Percentiles rank a stretch among this genome's conserved stretches.
phyloP scores from a whole-genome alignment of 495 filamentous ascomycete species.

The Neurospora sublineolata region DNA sequence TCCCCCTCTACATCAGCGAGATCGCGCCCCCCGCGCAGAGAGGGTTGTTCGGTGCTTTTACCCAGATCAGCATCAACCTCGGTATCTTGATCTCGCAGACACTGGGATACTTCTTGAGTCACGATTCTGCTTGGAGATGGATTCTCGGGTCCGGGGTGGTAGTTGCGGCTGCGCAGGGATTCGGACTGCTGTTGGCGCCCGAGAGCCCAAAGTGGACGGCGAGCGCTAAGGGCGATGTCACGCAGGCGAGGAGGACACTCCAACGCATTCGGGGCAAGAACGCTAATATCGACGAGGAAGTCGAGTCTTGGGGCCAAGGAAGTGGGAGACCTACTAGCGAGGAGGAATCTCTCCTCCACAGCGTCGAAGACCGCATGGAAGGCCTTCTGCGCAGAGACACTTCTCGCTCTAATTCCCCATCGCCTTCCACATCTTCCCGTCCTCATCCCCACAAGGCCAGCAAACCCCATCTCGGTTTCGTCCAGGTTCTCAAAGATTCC shows the following conservation, averaged over 20 bases:
- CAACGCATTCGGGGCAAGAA: constrained; percentile 62
- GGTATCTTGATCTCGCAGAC: constrained; percentile 78
- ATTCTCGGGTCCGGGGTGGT: constrained; percentile 65
- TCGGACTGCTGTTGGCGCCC: constrained; percentile 57
- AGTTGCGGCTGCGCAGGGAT: constrained; percentile 51
- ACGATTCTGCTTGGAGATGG: constrained; percentile 65
- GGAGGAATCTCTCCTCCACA: constrained; percentile 35
- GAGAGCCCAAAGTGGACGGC: constrained; percentile 85
- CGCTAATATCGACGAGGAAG: constrained; percentile 62
- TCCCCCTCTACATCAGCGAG: constrained; percentile 92
- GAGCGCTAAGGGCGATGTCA: constrained; percentile 45
- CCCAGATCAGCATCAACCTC: constrained; percentile 88
- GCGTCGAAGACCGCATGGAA: constrained; percentile 6
- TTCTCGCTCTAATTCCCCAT: constrained; percentile 4
- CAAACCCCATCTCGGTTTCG: constrained; percentile 49
- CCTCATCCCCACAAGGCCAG: constrained; percentile 19
- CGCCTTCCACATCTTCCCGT: constrained; percentile 17
- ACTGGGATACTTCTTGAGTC: constrained; percentile 76
- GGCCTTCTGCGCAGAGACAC: constrained; percentile 13
- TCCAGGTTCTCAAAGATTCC: constrained; percentile 51
- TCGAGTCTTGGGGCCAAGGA: constrained; percentile 47
- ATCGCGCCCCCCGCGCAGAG: constrained; percentile 65
- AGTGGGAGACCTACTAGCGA: constrained; percentile 25
- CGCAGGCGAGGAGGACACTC: constrained; percentile 51
- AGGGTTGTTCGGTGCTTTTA: constrained; percentile 83